These are phyloP conservation scores for Trichosporon coremiiforme DNA, from an alignment of 1,284 basidiomycete genomes.

Conservation along the genomic window DNA sequence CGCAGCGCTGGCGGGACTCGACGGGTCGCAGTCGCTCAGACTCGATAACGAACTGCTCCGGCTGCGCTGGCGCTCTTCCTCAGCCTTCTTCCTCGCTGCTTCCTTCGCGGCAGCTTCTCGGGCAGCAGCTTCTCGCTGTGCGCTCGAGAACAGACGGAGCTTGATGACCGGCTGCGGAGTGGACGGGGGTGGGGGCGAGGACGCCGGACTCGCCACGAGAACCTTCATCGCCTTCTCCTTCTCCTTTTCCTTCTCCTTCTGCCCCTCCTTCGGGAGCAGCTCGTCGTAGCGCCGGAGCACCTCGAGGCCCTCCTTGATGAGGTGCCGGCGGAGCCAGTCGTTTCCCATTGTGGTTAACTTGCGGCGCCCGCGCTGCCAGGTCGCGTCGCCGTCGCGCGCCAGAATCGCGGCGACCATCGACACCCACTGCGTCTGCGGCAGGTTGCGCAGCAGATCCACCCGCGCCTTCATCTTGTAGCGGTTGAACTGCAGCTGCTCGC, in stretches of 20 bases:
- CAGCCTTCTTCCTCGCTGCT: not conserved
- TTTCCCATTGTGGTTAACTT: constrained; percentile 42
- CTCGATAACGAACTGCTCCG: constrained; percentile 14
- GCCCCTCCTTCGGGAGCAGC: constrained; percentile 25
- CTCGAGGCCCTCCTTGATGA: constrained; percentile 52
- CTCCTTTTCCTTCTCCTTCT: constrained; percentile 22
- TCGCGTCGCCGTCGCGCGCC: constrained; percentile 22
- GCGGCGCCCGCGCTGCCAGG: constrained; percentile 42
- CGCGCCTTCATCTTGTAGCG: constrained; percentile 87
- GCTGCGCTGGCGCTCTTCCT: not conserved
- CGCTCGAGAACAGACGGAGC: not conserved
- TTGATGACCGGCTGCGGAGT: not conserved
- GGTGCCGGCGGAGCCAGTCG: constrained; percentile 45
- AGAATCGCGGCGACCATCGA: constrained; percentile 36
- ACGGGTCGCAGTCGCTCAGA: constrained; percentile 18
- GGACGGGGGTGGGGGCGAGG: constrained; percentile 10
- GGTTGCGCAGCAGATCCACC: constrained; percentile 73
- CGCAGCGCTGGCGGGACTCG: not conserved
- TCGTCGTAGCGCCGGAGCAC: constrained; percentile 44
- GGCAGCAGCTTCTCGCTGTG: constrained; percentile 3
- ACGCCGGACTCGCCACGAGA: not conserved
- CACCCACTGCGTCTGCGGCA: constrained; percentile 41
- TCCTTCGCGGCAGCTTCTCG: constrained; percentile 3
- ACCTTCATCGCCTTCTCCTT: constrained; percentile 33
- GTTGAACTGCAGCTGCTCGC: constrained; percentile 85